phyloP scores from a whole-genome alignment of 2,329 filamentous ascomycete species.

The Colletotrichum phormii region DNA sequence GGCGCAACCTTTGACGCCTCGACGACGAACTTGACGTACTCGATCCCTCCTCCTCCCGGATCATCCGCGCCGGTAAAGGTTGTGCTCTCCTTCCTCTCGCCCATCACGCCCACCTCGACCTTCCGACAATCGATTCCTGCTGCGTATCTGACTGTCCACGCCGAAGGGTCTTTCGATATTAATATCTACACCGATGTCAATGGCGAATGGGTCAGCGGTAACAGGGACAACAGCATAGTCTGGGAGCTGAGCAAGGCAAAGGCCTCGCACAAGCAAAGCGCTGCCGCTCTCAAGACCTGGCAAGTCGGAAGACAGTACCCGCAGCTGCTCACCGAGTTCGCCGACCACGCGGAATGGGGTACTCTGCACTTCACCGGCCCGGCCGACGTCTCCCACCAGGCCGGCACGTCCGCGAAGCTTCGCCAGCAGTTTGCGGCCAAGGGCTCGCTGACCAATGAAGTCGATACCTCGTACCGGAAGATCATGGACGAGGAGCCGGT shows the following conservation, averaged over 20 bases:
- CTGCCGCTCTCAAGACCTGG: constrained; percentile 72
- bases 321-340: constrained; percentile 78
- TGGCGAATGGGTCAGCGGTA: constrained; percentile 85
- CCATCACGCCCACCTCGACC: constrained; percentile 84
- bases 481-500: constrained; percentile 85
- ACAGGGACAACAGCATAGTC: constrained; percentile 74
- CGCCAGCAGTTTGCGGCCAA: constrained; percentile 77
- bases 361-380: constrained; percentile 82
- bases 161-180: constrained; percentile 73
- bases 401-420: constrained; percentile 74
- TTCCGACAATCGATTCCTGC: constrained; percentile 86
- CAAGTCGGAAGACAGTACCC: constrained; percentile 70
- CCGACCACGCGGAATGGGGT: constrained; percentile 86
- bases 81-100: constrained; percentile 73
- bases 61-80: constrained; percentile 49
- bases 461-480: constrained; percentile 74
- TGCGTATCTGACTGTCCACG: constrained; percentile 79
- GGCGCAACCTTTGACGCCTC: constrained; percentile 62
- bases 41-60: constrained; percentile 46
- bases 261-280: constrained; percentile 46
- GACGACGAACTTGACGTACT: constrained; percentile 62
- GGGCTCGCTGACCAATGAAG: constrained; percentile 73
- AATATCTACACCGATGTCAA: constrained; percentile 77
- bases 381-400: constrained; percentile 74
- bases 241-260: constrained; percentile 71